Evolutionary conservation across 805 yeast genomes (phyloP).

Genomic region (Wickerhamiella parazyma): DNA sequence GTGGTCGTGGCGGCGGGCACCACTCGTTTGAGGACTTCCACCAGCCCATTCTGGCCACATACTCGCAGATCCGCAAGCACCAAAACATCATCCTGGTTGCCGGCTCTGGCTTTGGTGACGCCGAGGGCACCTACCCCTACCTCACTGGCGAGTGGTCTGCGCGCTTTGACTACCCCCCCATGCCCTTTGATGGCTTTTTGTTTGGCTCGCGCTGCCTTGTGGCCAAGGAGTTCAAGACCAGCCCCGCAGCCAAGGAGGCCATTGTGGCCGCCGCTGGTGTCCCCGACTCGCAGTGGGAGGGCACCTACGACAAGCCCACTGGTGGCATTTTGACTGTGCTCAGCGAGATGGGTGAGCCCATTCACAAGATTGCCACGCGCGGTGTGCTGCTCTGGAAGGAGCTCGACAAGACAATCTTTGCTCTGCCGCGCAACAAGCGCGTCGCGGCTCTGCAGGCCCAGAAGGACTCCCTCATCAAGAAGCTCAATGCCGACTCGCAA

Average conservation of each 20-base stretch:
- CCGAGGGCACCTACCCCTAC: constrained; percentile 94
- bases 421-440: constrained; percentile 73
- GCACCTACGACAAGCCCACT: constrained; percentile 83
- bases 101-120: constrained; percentile 97
- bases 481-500: constrained; percentile 87
- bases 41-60: constrained; percentile 92
- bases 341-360: constrained; percentile 99
- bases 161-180: constrained; percentile 78
- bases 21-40: constrained; percentile 99
- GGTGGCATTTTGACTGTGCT: constrained; percentile 95
- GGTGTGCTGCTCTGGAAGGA: constrained; percentile 92
- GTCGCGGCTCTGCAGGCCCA: constrained; percentile 68
- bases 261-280: constrained; percentile 89
- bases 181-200: constrained; percentile 97
- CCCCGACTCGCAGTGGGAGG: constrained; percentile 79
- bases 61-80: constrained; percentile 83
- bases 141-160: constrained; percentile 96
- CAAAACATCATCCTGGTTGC: constrained; percentile 82
- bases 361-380: constrained; percentile 95
- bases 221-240: constrained; percentile 90
- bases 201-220: constrained; percentile 96
- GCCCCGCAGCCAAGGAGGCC: constrained; percentile 84
- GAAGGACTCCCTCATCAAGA: constrained; percentile 72
- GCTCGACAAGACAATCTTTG: constrained; percentile 85
- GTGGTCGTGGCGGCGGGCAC: constrained; percentile 99